A percentile compares a stretch with the other conserved stretches of the same genome.
These are phyloP conservation scores for Emiliania huxleyi DNA, from an alignment of 78 protist genomes.

Conservation along the genomic window DNA sequence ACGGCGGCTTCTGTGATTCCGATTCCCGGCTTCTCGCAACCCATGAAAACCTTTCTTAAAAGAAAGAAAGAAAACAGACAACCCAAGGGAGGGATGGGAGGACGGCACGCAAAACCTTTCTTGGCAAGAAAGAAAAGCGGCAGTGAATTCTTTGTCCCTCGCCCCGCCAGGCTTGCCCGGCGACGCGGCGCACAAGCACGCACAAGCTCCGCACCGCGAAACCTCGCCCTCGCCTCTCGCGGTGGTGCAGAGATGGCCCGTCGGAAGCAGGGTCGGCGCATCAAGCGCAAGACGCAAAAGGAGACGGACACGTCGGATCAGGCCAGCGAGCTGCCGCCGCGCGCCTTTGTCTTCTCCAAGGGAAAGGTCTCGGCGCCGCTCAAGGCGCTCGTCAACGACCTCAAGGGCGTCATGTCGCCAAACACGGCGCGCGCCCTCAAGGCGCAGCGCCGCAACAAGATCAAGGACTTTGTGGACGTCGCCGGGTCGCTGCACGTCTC, in stretches of 20 bases:
- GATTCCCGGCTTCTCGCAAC: too few relatives aligned
- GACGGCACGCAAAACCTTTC: too few relatives aligned
- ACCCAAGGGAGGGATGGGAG: too few relatives aligned
- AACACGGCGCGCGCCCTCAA: neutral
- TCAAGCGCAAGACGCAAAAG: slow-evolving; percentile 23
- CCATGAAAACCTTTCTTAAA: too few relatives aligned
- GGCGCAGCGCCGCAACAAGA: neutral
- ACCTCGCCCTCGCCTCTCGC: too few relatives aligned
- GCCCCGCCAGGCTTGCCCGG: too few relatives aligned
- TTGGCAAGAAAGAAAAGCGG: too few relatives aligned
- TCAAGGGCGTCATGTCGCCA: neutral
- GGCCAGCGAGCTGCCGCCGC: neutral
- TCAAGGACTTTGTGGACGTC: neutral
- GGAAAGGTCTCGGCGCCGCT: neutral
- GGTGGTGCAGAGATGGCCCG: neutral
- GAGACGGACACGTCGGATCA: neutral
- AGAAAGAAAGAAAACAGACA: too few relatives aligned
- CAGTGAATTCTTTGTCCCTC: too few relatives aligned
- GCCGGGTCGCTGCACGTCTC: neutral
- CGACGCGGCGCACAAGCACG: too few relatives aligned
- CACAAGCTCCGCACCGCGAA: too few relatives aligned
- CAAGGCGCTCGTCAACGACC: neutral
- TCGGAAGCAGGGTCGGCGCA: neutral
- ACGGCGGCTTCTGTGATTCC: too few relatives aligned
- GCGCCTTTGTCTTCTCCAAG: slow-evolving; percentile 29